Base-by-base conservation (phyloP, 345 rosid species). In the Excoecaria cochinchinensis region DNA sequence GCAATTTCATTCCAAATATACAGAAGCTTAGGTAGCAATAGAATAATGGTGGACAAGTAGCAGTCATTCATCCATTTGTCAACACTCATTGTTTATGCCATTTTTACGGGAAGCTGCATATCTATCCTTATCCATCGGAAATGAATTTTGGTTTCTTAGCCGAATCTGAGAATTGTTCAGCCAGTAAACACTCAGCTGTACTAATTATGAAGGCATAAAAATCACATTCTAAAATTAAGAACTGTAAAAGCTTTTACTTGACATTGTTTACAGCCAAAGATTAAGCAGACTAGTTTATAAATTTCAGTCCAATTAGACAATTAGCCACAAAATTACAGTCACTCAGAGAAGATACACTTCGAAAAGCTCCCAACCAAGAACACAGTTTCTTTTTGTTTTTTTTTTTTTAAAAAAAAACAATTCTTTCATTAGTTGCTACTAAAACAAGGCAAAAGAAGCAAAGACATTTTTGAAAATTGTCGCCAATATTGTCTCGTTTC, bases 1-100 rank as follows among this genome's bases (percentile, higher is more conserved):
- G 55, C 53, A 75, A 57, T 31, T 70, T 8, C 38, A 72, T 47
- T 31, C 39, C 64, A 17, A 77, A 76, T 72, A 17, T 19, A 62
- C 69, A 55, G 44, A 70, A 11, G 7, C 17, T 16, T 24, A 16
- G 4, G n/a, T 14, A 10, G 40, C 58, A 53, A 55, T 1, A 15
- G 55, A 51, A 7, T 12, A 59, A 53, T 50, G 59, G 58, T 42
- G 64, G 19, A 48, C 4, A 59, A 24, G 1, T 4, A 36, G 9
- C 19, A 47, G 6, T 36, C 16, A 14, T 5, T 47, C 14, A 65
- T 10, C 52, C 38, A 46, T 67, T 44, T 55, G 3, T 6, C 9
- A 44, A 8, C 47, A 44, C 47, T 44, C 5, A 4, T 6, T 44
- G 47, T 44, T 44, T 44, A 44, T 9, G 38, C 31, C 42, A 71